These are phyloP conservation scores for Chaetomium cochliodes DNA, from an alignment of 495 filamentous ascomycete genomes.

Conservation along the genomic window DNA sequence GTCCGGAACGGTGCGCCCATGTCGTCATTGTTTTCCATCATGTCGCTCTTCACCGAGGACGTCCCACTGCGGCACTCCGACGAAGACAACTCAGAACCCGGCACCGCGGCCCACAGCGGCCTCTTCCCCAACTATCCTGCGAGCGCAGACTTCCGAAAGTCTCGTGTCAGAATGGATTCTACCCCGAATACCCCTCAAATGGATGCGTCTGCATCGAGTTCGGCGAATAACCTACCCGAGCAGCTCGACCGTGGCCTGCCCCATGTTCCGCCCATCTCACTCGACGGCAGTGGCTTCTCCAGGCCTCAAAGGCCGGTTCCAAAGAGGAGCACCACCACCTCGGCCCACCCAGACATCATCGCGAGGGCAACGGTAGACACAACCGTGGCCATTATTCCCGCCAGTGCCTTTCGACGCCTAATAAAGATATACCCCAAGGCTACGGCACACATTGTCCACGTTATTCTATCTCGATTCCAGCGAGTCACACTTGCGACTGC, in stretches of 20 bases:
- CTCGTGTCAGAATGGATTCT: slow-evolving; percentile 38
- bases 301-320: slow-evolving; percentile 38
- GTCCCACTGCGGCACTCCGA: slow-evolving; percentile 70
- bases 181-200: slow-evolving; percentile 37
- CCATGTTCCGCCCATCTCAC: slow-evolving; percentile 68
- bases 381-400: slow-evolving; percentile 96
- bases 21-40: slow-evolving; percentile 96
- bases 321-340: slow-evolving; percentile 57
- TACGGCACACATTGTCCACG: slow-evolving; percentile 94
- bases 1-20: slow-evolving; percentile 98
- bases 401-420: slow-evolving; percentile 87
- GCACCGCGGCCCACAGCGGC: slow-evolving; percentile 18
- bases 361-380: slow-evolving; percentile 96
- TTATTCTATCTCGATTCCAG: slow-evolving; percentile 91
- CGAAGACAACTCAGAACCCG: slow-evolving; percentile 50
- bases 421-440: slow-evolving; percentile 96
- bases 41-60: slow-evolving; percentile 94
- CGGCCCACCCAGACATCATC: slow-evolving; percentile 94
- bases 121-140: slow-evolving; percentile 39
- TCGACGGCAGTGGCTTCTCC: slow-evolving; percentile 50
- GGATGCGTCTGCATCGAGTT: slow-evolving; percentile 26
- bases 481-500: slow-evolving; percentile 91
- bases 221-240: slow-evolving; percentile 27
- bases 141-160: slow-evolving; percentile 49
- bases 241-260: slow-evolving; percentile 31